Base-by-base conservation (phyloP, 192 early-diverging fungal species). In the Chytriomyces confervae region DNA sequence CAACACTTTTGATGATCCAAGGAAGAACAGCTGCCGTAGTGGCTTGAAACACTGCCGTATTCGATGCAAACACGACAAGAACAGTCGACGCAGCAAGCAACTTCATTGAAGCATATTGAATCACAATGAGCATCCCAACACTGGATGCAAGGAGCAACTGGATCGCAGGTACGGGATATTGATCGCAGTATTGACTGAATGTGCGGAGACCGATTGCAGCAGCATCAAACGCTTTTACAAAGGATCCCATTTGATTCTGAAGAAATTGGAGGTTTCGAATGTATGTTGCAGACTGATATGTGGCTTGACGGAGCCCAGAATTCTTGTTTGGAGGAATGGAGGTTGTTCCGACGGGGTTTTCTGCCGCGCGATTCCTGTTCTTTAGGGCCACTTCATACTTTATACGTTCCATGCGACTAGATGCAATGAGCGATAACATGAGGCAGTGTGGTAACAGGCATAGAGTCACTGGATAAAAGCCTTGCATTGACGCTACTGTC, bases 171-270 rank as follows among this genome's bases (percentile, higher is more conserved):
- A 82, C 73, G 36, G 81, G 81, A 23, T 74, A 9, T 53, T 62
- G 20, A 62, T 85, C 77, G 50, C 80, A 78, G 80, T 84, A 88
- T 23, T 11, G 29, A 16, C n/a, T 36, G 11, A 62, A n/a, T 8
- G 8, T 9, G 5, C 62, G 72, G 16, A 74, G 27, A 10, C 60
- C 72, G 16, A 23, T 46, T 61, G 44, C 72, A 11, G 48, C 18
- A 44, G 62, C 44, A 71, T 84, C 83, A 23, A 86, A 66, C 11
- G 50, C 23, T 20, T 69, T 63, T 20, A 79, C 66, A 70, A 77
- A 82, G 68, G 84, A 75, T 43, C 89, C 90, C 93, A 94, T 94
- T 82, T 91, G 87, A 68, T 94, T 92, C 69, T 94, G 93, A 46
- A 93, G 87, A 76, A 93, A 91, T 66, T 90, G 90, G 77, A 93